Evolutionary conservation across 2,329 filamentous ascomycete genomes (phyloP).

Genomic region (Ceratocystis diversiconidia): DNA sequence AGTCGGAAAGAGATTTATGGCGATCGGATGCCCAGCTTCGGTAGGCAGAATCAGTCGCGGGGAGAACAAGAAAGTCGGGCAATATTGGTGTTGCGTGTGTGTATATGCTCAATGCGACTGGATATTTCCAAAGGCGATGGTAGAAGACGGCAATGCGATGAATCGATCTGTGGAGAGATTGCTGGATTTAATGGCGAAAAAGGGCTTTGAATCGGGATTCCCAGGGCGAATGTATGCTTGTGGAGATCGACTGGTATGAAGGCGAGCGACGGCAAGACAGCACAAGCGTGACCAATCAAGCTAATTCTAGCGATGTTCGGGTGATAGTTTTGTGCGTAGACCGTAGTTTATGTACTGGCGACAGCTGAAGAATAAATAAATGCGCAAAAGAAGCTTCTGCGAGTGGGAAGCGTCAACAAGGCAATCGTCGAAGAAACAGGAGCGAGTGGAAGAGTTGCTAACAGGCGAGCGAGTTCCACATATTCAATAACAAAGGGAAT

Average conservation of each 20-base stretch:
- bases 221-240: not conserved
- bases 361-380: not conserved
- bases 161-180: not conserved
- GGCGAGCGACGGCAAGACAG: not conserved
- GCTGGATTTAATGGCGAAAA: not conserved
- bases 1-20: not conserved
- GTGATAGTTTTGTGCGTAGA: not conserved
- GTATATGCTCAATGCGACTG: too few relatives aligned
- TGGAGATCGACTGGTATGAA: not conserved
- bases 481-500: slow-evolving; percentile 1
- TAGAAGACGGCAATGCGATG: not conserved
- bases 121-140: too few relatives aligned
- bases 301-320: not conserved
- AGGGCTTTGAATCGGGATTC: not conserved
- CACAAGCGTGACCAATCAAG: not conserved
- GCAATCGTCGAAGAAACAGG: slow-evolving; percentile 6
- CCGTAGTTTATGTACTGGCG: not conserved
- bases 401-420: not conserved
- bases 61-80: too few relatives aligned
- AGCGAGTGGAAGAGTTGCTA: slow-evolving; percentile 1
- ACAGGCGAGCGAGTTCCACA: not conserved
- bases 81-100: too few relatives aligned
- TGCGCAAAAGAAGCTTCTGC: not conserved
- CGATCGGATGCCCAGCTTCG: too few relatives aligned
- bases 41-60: too few relatives aligned